phyloP scores from a whole-genome alignment of 306 rosid genomes.

The Comarum palustre region DNA sequence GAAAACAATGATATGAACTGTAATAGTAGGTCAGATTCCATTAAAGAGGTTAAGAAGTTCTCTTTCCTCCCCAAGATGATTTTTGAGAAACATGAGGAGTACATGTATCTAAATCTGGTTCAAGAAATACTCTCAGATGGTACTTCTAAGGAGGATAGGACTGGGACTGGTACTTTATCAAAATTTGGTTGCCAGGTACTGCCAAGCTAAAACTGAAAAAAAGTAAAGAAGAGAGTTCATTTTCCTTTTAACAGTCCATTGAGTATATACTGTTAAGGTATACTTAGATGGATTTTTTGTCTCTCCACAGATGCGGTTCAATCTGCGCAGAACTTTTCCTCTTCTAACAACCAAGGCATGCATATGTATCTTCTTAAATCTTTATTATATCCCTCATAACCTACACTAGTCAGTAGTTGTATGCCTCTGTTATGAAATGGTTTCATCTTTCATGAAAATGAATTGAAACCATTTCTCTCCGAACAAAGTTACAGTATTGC shows the following conservation, averaged over 20 bases:
- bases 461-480: constrained; percentile 7
- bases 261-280: not conserved
- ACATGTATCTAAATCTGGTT: constrained; percentile 67
- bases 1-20: constrained; percentile 39
- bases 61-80: constrained; percentile 82
- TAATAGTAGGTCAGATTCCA: constrained; percentile 33
- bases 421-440: not conserved
- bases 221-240: not conserved
- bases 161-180: constrained; percentile 94
- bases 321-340: constrained; percentile 79
- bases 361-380: constrained; percentile 19
- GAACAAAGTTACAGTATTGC: constrained; percentile 14
- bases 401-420: not conserved
- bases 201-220: constrained; percentile 18
- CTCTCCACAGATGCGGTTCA: constrained; percentile 73
- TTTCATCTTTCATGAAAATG: constrained; percentile 14
- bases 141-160: constrained; percentile 75
- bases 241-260: not conserved
- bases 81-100: constrained; percentile 84
- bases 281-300: constrained; percentile 18
- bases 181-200: constrained; percentile 91
- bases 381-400: constrained; percentile 1
- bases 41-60: constrained; percentile 62
- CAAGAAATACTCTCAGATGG: constrained; percentile 82
- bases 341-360: constrained; percentile 93